Conservation (phyloP, 73 alveolate species). For the Tetrahymena malaccensis region DNA sequence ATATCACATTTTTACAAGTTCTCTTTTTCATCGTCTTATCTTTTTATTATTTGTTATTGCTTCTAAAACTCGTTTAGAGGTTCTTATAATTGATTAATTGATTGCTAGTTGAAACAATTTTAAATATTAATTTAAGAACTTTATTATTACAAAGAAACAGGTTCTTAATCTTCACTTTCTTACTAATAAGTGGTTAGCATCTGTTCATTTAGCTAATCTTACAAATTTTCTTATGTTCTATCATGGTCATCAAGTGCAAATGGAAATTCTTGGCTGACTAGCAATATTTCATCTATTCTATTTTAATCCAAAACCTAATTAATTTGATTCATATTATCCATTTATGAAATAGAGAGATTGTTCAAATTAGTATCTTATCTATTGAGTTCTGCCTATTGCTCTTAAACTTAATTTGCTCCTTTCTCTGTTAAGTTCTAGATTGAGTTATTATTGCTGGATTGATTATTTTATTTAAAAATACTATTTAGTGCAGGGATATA, state of each 20-base stretch:
- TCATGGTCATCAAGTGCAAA: not conserved
- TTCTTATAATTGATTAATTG: not conserved
- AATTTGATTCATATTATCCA: not conserved
- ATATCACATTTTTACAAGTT: not conserved
- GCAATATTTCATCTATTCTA: not conserved
- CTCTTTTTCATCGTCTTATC: not conserved
- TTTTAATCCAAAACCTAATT: not conserved
- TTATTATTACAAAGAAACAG: not conserved
- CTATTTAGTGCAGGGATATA: not conserved
- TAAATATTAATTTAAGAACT: not conserved
- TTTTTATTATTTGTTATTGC: not conserved
- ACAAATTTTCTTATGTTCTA: not conserved
- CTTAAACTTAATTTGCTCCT: not conserved
- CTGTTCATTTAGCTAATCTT: not conserved
- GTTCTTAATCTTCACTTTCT: not conserved
- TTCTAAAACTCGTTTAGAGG: not conserved
- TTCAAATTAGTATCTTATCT: not conserved
- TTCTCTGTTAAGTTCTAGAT: not conserved
- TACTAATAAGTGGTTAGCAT: not conserved
- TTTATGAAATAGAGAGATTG: not conserved
- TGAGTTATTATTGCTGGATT: not conserved
- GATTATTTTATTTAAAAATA: not conserved
- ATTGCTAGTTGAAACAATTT: too few species aligned
- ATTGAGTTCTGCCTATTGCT: not conserved
- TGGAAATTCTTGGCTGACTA: not conserved